These are phyloP conservation scores for Coniosporium tulheliwenetii DNA, from an alignment of 2,329 filamentous ascomycete genomes.

Conservation along the genomic window DNA sequence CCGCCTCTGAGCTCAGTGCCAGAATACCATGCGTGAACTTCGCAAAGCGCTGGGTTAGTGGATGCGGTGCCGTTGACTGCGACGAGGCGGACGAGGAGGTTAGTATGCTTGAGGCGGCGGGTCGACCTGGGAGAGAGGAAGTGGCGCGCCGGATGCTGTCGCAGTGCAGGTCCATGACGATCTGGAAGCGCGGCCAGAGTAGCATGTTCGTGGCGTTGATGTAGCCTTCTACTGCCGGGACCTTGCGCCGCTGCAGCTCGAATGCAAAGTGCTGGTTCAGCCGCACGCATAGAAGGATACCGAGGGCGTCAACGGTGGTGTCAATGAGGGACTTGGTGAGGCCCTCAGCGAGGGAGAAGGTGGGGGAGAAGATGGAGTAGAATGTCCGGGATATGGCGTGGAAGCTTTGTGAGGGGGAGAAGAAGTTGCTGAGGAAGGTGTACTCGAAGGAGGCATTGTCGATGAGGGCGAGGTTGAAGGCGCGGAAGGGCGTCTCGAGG, in stretches of 20 bases:
- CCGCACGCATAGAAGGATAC: slow-evolving; percentile 78
- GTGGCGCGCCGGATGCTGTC: slow-evolving; percentile 59
- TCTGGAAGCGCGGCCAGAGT: slow-evolving; percentile 88
- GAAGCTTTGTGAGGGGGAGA: slow-evolving; percentile 61
- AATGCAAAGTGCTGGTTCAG: slow-evolving; percentile 91
- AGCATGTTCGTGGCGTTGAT: slow-evolving; percentile 93
- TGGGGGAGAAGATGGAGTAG: slow-evolving; percentile 74
- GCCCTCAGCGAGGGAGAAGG: slow-evolving; percentile 65
- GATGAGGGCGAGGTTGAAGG: slow-evolving; percentile 85
- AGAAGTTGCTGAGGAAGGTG: slow-evolving; percentile 82
- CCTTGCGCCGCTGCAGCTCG: slow-evolving; percentile 77
- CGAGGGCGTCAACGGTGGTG: slow-evolving; percentile 68
- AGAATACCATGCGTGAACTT: slow-evolving; percentile 81
- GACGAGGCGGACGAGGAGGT: slow-evolving; percentile 37
- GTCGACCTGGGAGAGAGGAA: slow-evolving; percentile 20
- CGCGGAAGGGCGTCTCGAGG: slow-evolving; percentile 77
- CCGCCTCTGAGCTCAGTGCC: slow-evolving; percentile 70
- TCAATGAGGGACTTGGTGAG: slow-evolving; percentile 64
- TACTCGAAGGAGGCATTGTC: slow-evolving; percentile 95
- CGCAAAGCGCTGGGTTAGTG: slow-evolving; percentile 87
- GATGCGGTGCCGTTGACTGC: slow-evolving; percentile 69
- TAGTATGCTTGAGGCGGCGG: slow-evolving; percentile 18
- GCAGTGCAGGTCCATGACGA: slow-evolving; percentile 84
- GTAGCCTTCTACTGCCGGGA: slow-evolving; percentile 79
- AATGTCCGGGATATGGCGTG: slow-evolving; percentile 71